Evolutionary conservation across 306 rosid species (phyloP), one percentile per base, ranked within the genome.

Genomic region (Parietaria judaica): DNA sequence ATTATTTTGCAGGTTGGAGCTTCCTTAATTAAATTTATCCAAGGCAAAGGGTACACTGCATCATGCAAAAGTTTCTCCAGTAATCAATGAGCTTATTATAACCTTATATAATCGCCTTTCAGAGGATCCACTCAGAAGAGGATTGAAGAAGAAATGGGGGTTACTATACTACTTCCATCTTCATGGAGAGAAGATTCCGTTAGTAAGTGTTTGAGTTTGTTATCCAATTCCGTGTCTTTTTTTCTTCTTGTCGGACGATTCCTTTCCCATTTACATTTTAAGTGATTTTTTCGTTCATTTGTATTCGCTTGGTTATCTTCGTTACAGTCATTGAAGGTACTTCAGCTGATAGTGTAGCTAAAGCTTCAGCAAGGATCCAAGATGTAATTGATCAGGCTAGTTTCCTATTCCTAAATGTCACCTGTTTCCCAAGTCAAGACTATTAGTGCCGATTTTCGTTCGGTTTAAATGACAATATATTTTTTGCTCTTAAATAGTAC

Each of bases 81-180:
- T 41, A 53, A 34, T 45, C 35, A 54, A 14, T 60, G 23, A 38
- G 37, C 60, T 54, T 23, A 23, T 2, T 12, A 47, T 47, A 56
- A 55, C 68, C 63, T 79, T 54, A 49, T 74, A 35, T 65, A 49
- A 66, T 52, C 12, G 60, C 46, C 36, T 56, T 72, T 68, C 86
- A 91, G 96, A 74, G 96, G 92, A 70, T 80, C 73, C 61, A 85
- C 84, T 0, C 96, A 81, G 67, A 80, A 75, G 68, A 74, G 17
- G 74, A 80, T 91, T 69, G 97, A 91, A 80, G 84, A 81, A 46
- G 89, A 84, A 72, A 73, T 67, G 74, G 84, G 87, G 65, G 95
- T 91, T 64, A 81, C 80, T 70, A 83, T 91, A 74, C 61, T 70
- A 64, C 51, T 88, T 70, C 96, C 98, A 44, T 62, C 79, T 45